Percentiles rank a stretch among this genome's conserved stretches.
Conservation (phyloP, 2,329 filamentous ascomycete genomes). For the Sarocladium oryzae region DNA sequence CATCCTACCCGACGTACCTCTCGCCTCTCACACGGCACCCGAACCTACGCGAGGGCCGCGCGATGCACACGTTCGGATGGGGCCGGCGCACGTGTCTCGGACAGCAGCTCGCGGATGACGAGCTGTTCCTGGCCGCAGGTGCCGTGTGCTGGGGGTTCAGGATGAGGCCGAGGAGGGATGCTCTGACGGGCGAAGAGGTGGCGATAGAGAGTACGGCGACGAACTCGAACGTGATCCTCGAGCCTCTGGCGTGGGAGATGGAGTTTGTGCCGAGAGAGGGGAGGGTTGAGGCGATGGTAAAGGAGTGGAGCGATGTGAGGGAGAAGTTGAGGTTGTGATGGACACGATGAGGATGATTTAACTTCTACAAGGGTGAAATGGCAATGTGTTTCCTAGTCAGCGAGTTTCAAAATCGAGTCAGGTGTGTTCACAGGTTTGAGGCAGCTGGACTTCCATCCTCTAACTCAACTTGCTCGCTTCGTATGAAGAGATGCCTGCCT, state of each 20-base stretch:
- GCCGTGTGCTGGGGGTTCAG: conserved; percentile 44
- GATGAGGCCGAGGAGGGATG: conserved; percentile 32
- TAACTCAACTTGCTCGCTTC: too few species aligned
- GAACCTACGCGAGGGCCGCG: conserved; percentile 50
- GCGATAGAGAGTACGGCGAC: conserved; percentile 43
- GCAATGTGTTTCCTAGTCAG: too few species aligned
- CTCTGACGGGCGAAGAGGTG: conserved; percentile 33
- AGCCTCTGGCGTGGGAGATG: conserved; percentile 41
- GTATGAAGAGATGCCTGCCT: too few species aligned
- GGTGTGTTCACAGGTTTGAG: too few species aligned
- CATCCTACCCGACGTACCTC: conserved; percentile 58
- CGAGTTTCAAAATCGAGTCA: too few species aligned
- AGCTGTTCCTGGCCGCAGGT: conserved; percentile 45
- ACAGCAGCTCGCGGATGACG: conserved; percentile 39
- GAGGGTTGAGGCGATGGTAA: conserved; percentile 30
- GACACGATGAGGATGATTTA: too few species aligned
- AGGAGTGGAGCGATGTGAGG: conserved; percentile 28
- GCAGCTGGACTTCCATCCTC: too few species aligned
- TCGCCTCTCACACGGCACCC: conserved; percentile 58
- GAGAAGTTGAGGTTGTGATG: conserved; percentile 16
- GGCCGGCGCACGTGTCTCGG: conserved; percentile 43
- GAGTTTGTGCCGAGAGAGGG: conserved; percentile 34
- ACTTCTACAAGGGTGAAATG: too few species aligned
- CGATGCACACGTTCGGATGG: conserved; percentile 56
- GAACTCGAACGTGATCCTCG: conserved; percentile 46